Evolutionary conservation across 495 filamentous ascomycete genomes (phyloP).

Genomic region (Saxophila tyrrhenica): DNA sequence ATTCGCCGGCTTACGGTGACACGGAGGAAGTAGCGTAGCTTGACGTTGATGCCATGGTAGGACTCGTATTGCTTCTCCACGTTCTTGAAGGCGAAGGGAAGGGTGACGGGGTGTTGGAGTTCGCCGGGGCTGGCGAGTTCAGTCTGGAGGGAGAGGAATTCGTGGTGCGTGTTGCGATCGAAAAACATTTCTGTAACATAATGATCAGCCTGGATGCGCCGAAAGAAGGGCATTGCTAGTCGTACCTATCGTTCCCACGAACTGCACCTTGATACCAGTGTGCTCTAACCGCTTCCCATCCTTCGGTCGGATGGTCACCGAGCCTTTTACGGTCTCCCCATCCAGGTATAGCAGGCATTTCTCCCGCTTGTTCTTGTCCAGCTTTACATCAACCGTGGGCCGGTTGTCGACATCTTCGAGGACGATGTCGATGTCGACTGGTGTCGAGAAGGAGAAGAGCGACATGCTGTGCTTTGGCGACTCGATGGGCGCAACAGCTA

Average conservation of each 20-base stretch:
- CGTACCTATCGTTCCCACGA: conserved; percentile 94
- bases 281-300: conserved; percentile 97
- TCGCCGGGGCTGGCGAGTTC: conserved; percentile 94
- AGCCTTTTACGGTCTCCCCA: conserved; percentile 93
- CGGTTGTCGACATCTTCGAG: conserved; percentile 90
- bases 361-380: conserved; percentile 93
- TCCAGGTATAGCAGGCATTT: conserved; percentile 96
- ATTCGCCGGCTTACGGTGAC: conserved; percentile 94
- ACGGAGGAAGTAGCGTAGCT: conserved; percentile 94
- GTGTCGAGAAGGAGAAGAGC: conserved; percentile 95
- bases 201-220: background rate
- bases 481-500: too few relatives aligned
- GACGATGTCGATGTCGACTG: conserved; percentile 96
- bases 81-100: conserved; percentile 99
- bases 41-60: conserved; percentile 99
- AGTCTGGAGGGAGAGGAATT: conserved; percentile 92
- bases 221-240: background rate
- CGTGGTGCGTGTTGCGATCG: conserved; percentile 97
- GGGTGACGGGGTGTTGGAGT: conserved; percentile 95
- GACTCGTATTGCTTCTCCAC: conserved; percentile 99
- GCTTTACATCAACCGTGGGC: conserved; percentile 90
- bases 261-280: conserved; percentile 98
- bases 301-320: conserved; percentile 89
- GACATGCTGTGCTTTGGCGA: too few relatives aligned
- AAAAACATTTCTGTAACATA: conserved; percentile 82